These are phyloP conservation scores for Apiospora hydei DNA, from an alignment of 2,329 filamentous ascomycete species.

Conservation along the genomic window DNA sequence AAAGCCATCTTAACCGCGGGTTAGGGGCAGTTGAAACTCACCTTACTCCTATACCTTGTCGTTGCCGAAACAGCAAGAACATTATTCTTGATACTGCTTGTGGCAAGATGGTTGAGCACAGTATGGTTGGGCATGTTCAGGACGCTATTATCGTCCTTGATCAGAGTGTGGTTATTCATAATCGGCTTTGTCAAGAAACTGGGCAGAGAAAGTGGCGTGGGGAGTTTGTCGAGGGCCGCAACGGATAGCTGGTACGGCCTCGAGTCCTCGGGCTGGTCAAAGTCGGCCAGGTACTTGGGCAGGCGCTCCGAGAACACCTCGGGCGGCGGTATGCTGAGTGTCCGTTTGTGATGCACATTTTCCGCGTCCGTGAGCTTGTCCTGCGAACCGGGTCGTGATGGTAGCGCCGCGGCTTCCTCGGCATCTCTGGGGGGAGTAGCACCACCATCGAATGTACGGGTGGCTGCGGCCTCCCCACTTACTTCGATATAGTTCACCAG, in stretches of 20 bases:
- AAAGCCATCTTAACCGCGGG: neutral
- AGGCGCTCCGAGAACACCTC: slow-evolving; percentile 75
- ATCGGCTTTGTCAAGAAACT: slow-evolving; percentile 95
- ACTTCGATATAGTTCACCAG: slow-evolving; percentile 99
- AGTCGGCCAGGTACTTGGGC: slow-evolving; percentile 84
- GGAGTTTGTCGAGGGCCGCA: slow-evolving; percentile 78
- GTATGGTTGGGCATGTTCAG: slow-evolving; percentile 97
- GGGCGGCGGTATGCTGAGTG: slow-evolving; percentile 59
- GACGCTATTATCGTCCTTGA: slow-evolving; percentile 98
- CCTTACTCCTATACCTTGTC: slow-evolving; percentile 97
- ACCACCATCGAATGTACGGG: slow-evolving; percentile 40
- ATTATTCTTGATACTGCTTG: slow-evolving; percentile 97
- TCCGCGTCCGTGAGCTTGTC: slow-evolving; percentile 51
- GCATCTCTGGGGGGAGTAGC: slow-evolving; percentile 37
- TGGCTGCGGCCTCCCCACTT: slow-evolving; percentile 57
- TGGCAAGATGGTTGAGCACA: slow-evolving; percentile 93
- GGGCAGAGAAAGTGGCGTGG: slow-evolving; percentile 83
- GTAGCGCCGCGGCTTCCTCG: slow-evolving; percentile 40
- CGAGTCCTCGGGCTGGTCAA: slow-evolving; percentile 84
- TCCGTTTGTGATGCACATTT: slow-evolving; percentile 60
- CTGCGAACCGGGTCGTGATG: slow-evolving; percentile 44
- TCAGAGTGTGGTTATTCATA: slow-evolving; percentile 85
- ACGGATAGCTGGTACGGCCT: slow-evolving; percentile 77
- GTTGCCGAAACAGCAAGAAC: slow-evolving; percentile 95
- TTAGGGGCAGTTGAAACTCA: slow-evolving; percentile 46